Evolutionary conservation across 179 eudicot species (phyloP).

Genomic region (Silene vulgaris): DNA sequence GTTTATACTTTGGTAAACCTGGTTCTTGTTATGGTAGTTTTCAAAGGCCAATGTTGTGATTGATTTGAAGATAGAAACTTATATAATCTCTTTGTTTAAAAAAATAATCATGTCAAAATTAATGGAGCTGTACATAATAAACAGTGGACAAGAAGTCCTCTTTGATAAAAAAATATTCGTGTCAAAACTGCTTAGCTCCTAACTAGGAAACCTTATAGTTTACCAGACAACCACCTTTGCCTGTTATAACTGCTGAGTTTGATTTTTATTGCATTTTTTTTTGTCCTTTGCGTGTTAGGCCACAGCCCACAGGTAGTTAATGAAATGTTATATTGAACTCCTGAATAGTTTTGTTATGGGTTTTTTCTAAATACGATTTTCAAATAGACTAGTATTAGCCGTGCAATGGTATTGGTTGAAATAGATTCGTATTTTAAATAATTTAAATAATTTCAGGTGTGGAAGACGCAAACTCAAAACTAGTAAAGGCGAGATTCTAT

Average conservation of each 20-base stretch:
- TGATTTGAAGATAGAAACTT: background rate
- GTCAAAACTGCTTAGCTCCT: background rate
- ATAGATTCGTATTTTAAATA: background rate
- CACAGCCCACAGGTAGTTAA: background rate
- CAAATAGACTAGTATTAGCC: background rate
- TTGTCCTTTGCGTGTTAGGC: conserved; percentile 6
- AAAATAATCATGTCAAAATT: background rate
- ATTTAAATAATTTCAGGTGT: conserved; percentile 25
- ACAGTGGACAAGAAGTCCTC: background rate
- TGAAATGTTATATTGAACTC: background rate
- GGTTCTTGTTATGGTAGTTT: background rate
- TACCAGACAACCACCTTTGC: background rate
- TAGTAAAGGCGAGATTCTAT: conserved; percentile 35
- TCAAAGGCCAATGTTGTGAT: background rate
- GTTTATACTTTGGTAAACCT: background rate
- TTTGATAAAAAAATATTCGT: background rate
- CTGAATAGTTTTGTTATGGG: background rate
- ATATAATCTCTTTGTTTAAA: background rate
- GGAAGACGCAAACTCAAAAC: conserved; percentile 39
- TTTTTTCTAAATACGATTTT: conserved; percentile 9
- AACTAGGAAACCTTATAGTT: background rate
- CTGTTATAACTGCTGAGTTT: background rate
- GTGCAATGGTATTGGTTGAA: background rate
- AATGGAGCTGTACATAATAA: background rate
- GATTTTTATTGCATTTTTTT: background rate